phyloP scores from a whole-genome alignment of 1,284 basidiomycete species.

The Schizopora paradoxa region DNA sequence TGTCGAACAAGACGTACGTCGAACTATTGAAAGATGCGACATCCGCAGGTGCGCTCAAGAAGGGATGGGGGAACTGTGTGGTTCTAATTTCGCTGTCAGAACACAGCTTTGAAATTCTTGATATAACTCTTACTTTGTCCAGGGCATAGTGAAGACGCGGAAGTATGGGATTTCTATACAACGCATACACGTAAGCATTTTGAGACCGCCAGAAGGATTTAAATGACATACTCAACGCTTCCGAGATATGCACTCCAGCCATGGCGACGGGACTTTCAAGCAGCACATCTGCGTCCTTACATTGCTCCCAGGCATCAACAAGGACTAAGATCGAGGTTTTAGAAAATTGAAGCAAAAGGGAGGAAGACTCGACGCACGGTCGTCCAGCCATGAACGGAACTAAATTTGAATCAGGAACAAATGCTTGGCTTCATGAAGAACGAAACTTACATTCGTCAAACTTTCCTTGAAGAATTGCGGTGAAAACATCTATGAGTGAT shows the following conservation, averaged over 20 bases:
- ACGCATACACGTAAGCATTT: neutral
- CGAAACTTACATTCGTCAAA: constrained; percentile 42
- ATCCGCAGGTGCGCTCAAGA: constrained; percentile 50
- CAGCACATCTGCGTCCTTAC: constrained; percentile 68
- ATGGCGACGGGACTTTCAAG: constrained; percentile 74
- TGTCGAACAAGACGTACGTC: constrained; percentile 62
- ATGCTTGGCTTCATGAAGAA: too few species aligned
- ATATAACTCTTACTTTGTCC: constrained; percentile 39
- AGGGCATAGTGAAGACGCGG: constrained; percentile 74
- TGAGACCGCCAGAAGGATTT: constrained; percentile 25
- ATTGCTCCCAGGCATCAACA: constrained; percentile 63
- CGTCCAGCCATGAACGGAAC: constrained; percentile 76
- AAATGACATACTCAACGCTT: constrained; percentile 51
- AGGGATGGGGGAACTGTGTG: constrained; percentile 58
- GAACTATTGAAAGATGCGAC: constrained; percentile 48
- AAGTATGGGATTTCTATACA: constrained; percentile 54
- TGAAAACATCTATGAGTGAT: constrained; percentile 60
- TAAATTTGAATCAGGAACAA: constrained; percentile 26
- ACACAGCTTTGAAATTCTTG: neutral
- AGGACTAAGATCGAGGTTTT: constrained; percentile 41
- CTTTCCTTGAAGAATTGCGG: constrained; percentile 79
- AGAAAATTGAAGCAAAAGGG: neutral
- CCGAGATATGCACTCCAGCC: constrained; percentile 79
- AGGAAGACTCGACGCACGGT: constrained; percentile 38
- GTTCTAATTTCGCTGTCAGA: constrained; percentile 38